These are phyloP conservation scores for Claviceps pazoutovae DNA, from an alignment of 2,329 filamentous ascomycete genomes.

Conservation along the genomic window DNA sequence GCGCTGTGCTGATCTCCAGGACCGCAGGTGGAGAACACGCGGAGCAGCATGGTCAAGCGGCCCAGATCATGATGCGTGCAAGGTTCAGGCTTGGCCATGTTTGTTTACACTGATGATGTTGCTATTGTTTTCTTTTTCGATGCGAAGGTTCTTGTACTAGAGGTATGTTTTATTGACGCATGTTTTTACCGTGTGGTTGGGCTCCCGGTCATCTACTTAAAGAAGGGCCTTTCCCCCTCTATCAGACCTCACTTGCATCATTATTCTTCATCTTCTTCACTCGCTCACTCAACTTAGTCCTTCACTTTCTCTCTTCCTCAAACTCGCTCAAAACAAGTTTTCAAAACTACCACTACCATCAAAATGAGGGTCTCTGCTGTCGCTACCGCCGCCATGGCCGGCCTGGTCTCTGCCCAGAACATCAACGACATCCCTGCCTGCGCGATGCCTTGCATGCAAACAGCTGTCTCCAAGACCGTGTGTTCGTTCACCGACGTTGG, in stretches of 20 bases:
- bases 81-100: no score
- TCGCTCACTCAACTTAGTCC: background rate
- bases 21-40: no score
- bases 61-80: no score
- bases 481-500: slow-evolving; percentile 20
- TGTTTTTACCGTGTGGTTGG: background rate
- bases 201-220: slow-evolving; percentile 15
- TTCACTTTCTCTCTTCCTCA: background rate
- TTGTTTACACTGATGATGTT: no score
- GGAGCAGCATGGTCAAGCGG: no score
- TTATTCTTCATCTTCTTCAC: background rate
- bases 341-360: background rate
- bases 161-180: background rate
- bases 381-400: slow-evolving; percentile 20
- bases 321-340: no score
- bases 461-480: slow-evolving; percentile 17
- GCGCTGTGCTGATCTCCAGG: no score
- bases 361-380: slow-evolving; percentile 25
- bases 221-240: slow-evolving; percentile 10
- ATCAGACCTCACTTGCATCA: background rate
- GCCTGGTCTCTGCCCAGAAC: slow-evolving; percentile 21
- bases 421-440: slow-evolving; percentile 23
- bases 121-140: no score
- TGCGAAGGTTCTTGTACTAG: no score
- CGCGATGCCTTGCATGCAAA: slow-evolving; percentile 22